Base-by-base conservation (phyloP, 2,329 filamentous ascomycete species). In the Botrytis byssoidea region DNA sequence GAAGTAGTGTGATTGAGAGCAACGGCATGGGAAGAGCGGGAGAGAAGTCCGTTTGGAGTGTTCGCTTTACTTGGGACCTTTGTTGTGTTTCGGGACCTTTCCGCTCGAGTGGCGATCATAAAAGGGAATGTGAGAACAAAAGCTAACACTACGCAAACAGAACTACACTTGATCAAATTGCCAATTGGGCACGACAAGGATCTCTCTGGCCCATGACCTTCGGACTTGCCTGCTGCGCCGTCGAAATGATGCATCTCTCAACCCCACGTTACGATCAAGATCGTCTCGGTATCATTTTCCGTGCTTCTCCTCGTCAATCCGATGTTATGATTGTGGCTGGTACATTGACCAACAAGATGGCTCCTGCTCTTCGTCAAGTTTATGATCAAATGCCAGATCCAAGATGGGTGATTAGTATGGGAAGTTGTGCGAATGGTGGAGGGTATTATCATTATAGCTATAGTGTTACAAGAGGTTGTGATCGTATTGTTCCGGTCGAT, bases 321-420 rank as follows among this genome's bases (percentile, higher is more conserved):
- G 94, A 97, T 83, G 92, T 97, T 77, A 96, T 97, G 93, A 96
- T 97, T 80, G 94, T 97, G 35, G 94, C 94, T 40, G 94, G 94
- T 74, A 97, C 94, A 44, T 88, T 97, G 75, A 97, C 93, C 79
- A 97, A 97, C 87, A 97, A 97, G 87, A 97, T 97, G 94, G 94
- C 93, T 1, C 93, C 94, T 3, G 94, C 94, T 48, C 85, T 97
- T 81, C 88, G 94, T 83, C 93, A 96, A 84, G 92, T 97, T 75
- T 97, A 97, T 85, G 94, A 97, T 83, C 94, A 97, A 86, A 97
- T 97, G 94, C 93, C 94, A 44, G 94, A 97, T 46, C 94, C 94
- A 29, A 88, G 92, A 81, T 97, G 93, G 93, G 93, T 95, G 79
- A 83, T 89, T 80, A 93, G 90, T 79, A 95, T 95, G 93, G 93